These are phyloP conservation scores for Juglanconis juglandina DNA, from an alignment of 2,329 filamentous ascomycete species.

Conservation along the genomic window DNA sequence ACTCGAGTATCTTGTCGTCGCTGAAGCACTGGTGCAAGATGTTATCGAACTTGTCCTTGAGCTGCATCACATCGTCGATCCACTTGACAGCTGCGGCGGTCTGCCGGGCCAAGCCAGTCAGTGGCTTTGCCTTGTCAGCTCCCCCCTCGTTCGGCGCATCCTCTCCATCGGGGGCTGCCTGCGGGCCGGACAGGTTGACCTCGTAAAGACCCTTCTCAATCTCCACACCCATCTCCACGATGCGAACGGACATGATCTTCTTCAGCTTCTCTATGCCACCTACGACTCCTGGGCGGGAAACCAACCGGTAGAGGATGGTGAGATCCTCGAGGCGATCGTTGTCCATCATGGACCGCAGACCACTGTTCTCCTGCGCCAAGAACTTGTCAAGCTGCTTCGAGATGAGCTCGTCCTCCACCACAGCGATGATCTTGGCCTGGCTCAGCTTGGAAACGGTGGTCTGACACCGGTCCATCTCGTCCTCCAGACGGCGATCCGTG, in stretches of 20 bases:
- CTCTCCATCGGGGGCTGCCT: slow-evolving; percentile 33
- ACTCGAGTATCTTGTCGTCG: slow-evolving; percentile 73
- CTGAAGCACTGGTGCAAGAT: slow-evolving; percentile 73
- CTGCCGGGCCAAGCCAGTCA: slow-evolving; percentile 67
- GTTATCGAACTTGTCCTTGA: slow-evolving; percentile 87
- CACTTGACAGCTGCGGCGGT: slow-evolving; percentile 87
- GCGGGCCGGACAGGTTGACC: slow-evolving; percentile 47
- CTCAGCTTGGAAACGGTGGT: slow-evolving; percentile 76
- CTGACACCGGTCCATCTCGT: slow-evolving; percentile 79
- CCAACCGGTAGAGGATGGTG: slow-evolving; percentile 74
- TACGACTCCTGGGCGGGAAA: slow-evolving; percentile 46
- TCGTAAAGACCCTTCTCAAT: slow-evolving; percentile 69
- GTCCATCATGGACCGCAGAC: slow-evolving; percentile 85
- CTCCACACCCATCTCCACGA: slow-evolving; percentile 75
- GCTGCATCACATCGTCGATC: slow-evolving; percentile 82
- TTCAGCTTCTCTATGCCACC: slow-evolving; percentile 60
- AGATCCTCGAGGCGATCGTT: slow-evolving; percentile 80
- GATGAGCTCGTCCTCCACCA: slow-evolving; percentile 81
- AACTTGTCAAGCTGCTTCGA: slow-evolving; percentile 74
- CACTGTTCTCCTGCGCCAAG: slow-evolving; percentile 78
- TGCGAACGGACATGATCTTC: slow-evolving; percentile 72
- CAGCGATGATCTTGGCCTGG: slow-evolving; percentile 65
- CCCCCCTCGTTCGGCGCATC: slow-evolving; percentile 42
- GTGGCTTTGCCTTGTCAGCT: slow-evolving; percentile 46
- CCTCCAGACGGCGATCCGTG: slow-evolving; percentile 68